phyloP scores from a whole-genome alignment of 768 basidiomycete species.

The Leccinum variicolor region DNA sequence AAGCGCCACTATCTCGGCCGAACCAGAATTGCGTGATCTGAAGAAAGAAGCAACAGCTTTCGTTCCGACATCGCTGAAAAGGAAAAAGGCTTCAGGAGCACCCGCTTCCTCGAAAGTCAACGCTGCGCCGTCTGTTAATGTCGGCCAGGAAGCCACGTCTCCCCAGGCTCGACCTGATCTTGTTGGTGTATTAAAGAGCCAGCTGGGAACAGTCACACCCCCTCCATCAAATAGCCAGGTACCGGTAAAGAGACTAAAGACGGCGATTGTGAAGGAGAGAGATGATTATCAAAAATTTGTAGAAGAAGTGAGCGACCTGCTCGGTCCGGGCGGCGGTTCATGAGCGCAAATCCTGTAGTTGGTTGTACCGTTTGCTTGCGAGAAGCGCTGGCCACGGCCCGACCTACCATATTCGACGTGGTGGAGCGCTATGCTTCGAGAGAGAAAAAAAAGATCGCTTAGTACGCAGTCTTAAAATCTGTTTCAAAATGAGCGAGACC shows the following conservation, averaged over 20 bases:
- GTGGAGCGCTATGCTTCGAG: background rate
- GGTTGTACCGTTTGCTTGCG: background rate
- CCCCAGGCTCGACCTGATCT: conserved; percentile 60
- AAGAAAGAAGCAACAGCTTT: conserved; percentile 95
- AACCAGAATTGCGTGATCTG: conserved; percentile 84
- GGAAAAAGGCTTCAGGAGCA: conserved; percentile 50
- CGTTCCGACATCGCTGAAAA: conserved; percentile 77
- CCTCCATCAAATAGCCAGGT: conserved; percentile 13
- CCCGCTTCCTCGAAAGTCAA: conserved; percentile 46
- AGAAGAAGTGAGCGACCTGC: conserved; percentile 70
- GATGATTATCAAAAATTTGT: conserved; percentile 77
- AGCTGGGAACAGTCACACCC: conserved; percentile 46
- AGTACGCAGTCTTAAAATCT: background rate
- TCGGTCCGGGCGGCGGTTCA: conserved; percentile 30
- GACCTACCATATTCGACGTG: background rate
- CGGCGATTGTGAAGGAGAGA: conserved; percentile 39
- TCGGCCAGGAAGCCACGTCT: conserved; percentile 22
- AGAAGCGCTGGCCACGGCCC: background rate
- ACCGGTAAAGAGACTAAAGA: conserved; percentile 20
- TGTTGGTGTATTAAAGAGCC: conserved; percentile 55
- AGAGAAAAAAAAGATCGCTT: conserved; percentile 3
- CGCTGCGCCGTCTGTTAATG: conserved; percentile 57
- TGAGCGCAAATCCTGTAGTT: conserved; percentile 8
- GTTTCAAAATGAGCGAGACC: conserved; percentile 30
- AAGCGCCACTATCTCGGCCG: conserved; percentile 77